A percentile compares a stretch with the other conserved stretches of the same genome.
Evolutionary conservation across 331 rosid genomes (phyloP).

Genomic region (Spiraea crenata): DNA sequence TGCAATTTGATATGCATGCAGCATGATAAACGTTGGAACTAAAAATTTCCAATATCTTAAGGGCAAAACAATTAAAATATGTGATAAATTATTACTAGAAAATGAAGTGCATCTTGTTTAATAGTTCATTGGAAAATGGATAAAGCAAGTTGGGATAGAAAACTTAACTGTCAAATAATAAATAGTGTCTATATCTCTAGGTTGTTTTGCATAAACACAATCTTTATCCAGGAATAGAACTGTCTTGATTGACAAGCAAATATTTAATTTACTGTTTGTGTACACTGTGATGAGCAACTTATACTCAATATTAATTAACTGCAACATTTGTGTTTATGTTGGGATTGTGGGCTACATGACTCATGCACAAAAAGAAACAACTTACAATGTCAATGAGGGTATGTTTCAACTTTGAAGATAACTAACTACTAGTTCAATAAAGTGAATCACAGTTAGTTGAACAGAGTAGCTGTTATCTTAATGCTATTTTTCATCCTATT

Average conservation of each 20-base stretch:
- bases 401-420: conserved; percentile 7
- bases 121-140: conserved; percentile 34
- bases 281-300: background rate
- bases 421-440: background rate
- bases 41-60: conserved; percentile 40
- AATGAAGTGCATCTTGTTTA: conserved; percentile 30
- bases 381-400: background rate
- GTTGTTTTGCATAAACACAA: conserved; percentile 6
- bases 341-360: conserved; percentile 21
- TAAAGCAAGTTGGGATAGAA: conserved; percentile 41
- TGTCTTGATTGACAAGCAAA: background rate
- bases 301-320: background rate
- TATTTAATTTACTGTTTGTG: background rate
- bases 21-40: conserved; percentile 40
- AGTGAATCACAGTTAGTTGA: too few relatives aligned
- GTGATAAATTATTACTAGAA: conserved; percentile 18
- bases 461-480: too few relatives aligned
- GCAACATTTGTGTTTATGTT: conserved; percentile 12
- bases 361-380: background rate
- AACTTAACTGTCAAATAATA: background rate
- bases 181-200: background rate
- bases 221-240: background rate
- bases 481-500: too few relatives aligned
- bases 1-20: conserved; percentile 31
- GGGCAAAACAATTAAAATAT: conserved; percentile 24